phyloP scores from a whole-genome alignment of 2,329 filamentous ascomycete species.

The Elsinoe australis region DNA sequence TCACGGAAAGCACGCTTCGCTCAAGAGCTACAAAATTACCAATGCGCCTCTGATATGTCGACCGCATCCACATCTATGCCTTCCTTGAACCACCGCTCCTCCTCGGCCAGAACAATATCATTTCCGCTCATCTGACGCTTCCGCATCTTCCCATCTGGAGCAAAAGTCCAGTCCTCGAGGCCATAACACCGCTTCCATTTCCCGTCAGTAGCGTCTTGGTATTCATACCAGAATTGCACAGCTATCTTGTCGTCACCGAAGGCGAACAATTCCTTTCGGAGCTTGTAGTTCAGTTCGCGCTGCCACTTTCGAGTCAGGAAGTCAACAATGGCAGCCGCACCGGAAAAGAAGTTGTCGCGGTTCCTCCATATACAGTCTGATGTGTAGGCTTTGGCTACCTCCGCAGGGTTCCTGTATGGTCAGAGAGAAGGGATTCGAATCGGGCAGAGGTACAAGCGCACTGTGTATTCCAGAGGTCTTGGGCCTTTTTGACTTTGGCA shows the following conservation, averaged over 20 bases:
- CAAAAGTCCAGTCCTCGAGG: slow-evolving; percentile 72
- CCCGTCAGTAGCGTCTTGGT: slow-evolving; percentile 55
- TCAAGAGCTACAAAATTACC: too few species aligned
- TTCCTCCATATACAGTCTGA: slow-evolving; percentile 74
- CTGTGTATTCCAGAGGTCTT: slow-evolving; percentile 75
- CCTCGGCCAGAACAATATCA: slow-evolving; percentile 55
- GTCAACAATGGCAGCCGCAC: slow-evolving; percentile 57
- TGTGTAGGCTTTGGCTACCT: slow-evolving; percentile 66
- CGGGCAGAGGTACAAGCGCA: slow-evolving; percentile 31
- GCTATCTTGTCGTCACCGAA: slow-evolving; percentile 70
- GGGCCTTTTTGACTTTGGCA: slow-evolving; percentile 74
- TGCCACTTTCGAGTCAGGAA: slow-evolving; percentile 70
- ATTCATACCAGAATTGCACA: slow-evolving; percentile 89
- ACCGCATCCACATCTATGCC: slow-evolving; percentile 62
- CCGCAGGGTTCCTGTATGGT: slow-evolving; percentile 50
- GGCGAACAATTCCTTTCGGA: slow-evolving; percentile 78
- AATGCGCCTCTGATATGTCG: slow-evolving; percentile 59
- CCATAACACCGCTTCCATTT: slow-evolving; percentile 86
- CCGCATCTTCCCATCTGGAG: slow-evolving; percentile 59
- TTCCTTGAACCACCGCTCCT: slow-evolving; percentile 61
- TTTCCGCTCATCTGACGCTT: slow-evolving; percentile 65
- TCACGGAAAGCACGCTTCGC: too few species aligned
- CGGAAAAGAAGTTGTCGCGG: slow-evolving; percentile 59
- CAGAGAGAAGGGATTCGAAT: not conserved
- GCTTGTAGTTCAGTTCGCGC: slow-evolving; percentile 60